Evolutionary conservation across 768 basidiomycete species (phyloP), one percentile per base, ranked within the genome.

Genomic region (Tylopilus sp.): DNA sequence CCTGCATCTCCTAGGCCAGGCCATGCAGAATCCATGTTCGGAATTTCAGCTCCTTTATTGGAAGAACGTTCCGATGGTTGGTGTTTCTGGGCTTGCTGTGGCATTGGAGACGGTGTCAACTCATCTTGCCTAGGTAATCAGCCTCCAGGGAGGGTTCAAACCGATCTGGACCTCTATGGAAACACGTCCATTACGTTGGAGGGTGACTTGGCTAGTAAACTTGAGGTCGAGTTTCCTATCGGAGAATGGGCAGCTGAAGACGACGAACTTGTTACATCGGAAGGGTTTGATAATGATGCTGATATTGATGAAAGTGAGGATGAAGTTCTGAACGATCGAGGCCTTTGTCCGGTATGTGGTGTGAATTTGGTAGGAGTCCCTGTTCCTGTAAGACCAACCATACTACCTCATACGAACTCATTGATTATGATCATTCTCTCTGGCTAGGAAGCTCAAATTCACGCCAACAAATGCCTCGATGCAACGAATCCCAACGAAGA

Each of bases 181-280:
- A 28, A 22, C 11, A 14, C 22, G 9, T 34, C 43, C 17, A 13
- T 24, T 26, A 17, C 16, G 17, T 14, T n/a, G 21, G 37, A 14
- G 12, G 31, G 24, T 10, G 19, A 29, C 26, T 42, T 40, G 17
- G 24, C 4, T 17, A 22, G 33, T 21, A 45, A 41, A 7, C 14
- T 38, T 7, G 6, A n/a, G 21, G 26, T 38, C 17, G 60, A 52
- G 13, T 68, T 69, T 50, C 34, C 64, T 24, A 74, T 73, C 17
- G 78, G 78, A 29, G 82, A 83, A 8, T 91, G 89, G 89, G 81
- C 74, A 38, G 83, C 74, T 61, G 87, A 82, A 12, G 89, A 92
- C 59, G 91, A 92, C 57, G 91, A 86, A 66, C 66, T 77, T 8
- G 69, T 66, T 52, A 59, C 68, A 19, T 62, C 71, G 50, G 69